Base-by-base conservation (phyloP, 805 yeast species). In the Ogataea wickerhamii region DNA sequence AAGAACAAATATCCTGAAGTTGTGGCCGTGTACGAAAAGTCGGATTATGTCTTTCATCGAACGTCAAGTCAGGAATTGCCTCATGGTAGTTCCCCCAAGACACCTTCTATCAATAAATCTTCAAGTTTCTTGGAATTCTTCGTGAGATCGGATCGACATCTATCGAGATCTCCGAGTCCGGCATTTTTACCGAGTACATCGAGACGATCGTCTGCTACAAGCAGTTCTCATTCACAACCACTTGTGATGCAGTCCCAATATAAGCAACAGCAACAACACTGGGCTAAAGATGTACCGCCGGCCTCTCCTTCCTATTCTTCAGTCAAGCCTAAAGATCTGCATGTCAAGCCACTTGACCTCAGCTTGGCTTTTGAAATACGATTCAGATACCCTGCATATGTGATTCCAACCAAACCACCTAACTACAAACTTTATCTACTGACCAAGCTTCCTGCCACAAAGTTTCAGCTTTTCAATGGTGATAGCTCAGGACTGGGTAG, bases 401-500 rank as follows among this genome's bases (percentile, higher is more conserved):
- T 76, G 37, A 60, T 70, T 3, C 81, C 81, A 0, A 57, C 65
- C 5, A 59, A 60, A 32, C 54, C 60, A 3, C 55, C 61, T 4
- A 39, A 45, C 11, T 49, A 51, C 36, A 50, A 48, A 21, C 34
- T 61, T 4, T 48, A 43, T 21, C 22, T 60, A 4, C 21, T 59
- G 6, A 49, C 59, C 1, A 41, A 42, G 24, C 14, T 40, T 3
- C 42, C 51, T 2, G 56, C 61, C 7, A 17, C 47, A 5, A 41
- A 38, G 19, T 61, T 53, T 28, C 40, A 49, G 12, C 46, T 59
- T 63, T 71, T 41, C 41, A 68, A 26, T 58, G 73, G 66, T 0
- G 68, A 66, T 28, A 59, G 68, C 20, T 73, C 75, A 27, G 79
- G 79, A 3, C 52, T 66, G 41, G 78, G 74, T 1, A 58, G 60